A percentile compares a stretch with the other conserved stretches of the same genome.
Conservation (phyloP, 2,329 filamentous ascomycete species). For the Scolecobasidium constrictum region DNA sequence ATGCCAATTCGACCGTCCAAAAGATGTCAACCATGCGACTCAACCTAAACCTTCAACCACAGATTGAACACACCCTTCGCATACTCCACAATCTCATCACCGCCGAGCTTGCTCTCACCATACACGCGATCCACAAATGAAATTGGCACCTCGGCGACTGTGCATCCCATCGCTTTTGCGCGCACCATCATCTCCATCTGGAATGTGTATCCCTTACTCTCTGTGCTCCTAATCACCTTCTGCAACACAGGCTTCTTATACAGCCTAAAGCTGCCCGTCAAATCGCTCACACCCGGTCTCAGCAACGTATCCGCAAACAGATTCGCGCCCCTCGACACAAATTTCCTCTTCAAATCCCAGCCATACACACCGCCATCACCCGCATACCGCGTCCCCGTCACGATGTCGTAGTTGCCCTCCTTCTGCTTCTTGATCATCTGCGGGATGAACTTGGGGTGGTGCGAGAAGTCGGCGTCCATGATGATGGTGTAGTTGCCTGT, state of each 20-base stretch:
- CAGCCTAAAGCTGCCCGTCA: conserved; percentile 88
- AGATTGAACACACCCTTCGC: conserved; percentile 52
- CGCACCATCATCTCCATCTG: conserved; percentile 99
- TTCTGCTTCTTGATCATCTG: conserved; percentile 79
- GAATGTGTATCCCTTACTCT: conserved; percentile 97
- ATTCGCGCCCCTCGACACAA: conserved; percentile 81
- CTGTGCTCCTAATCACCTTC: conserved; percentile 61
- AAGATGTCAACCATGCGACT: too few species aligned
- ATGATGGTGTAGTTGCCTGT: conserved; percentile 96
- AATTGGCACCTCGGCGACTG: conserved; percentile 91
- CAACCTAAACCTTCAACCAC: conserved; percentile 37
- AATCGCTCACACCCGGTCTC: conserved; percentile 83
- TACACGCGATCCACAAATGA: conserved; percentile 92
- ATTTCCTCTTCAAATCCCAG: conserved; percentile 77
- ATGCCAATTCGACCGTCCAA: too few species aligned
- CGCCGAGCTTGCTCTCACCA: conserved; percentile 88
- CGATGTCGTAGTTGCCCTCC: conserved; percentile 77
- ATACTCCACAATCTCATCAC: conserved; percentile 94
- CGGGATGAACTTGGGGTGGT: conserved; percentile 98
- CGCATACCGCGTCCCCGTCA: conserved; percentile 91
- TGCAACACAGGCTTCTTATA: conserved; percentile 79
- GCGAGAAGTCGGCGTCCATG: conserved; percentile 99
- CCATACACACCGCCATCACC: conserved; percentile 65
- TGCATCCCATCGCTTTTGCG: conserved; percentile 90
- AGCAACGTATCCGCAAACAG: conserved; percentile 84